Evolutionary conservation across 352 stramenopile species (phyloP), one percentile per base, ranked within the genome.

Genomic region (Pythium oligandrum): DNA sequence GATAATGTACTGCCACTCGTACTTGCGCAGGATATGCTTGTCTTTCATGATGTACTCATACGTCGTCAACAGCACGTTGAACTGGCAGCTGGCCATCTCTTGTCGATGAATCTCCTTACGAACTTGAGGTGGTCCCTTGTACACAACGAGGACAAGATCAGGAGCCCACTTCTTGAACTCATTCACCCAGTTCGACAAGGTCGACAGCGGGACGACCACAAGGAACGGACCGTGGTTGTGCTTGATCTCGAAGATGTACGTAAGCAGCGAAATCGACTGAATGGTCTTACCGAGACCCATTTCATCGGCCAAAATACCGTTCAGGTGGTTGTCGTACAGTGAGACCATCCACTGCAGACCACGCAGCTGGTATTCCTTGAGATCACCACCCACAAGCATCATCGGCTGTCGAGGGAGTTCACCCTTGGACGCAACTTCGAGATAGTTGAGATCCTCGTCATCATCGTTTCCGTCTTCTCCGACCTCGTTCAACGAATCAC

Each of bases 321-420:
- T 99, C 45, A 99, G 70, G 45, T 97, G 94, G 62, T 98, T 98
- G 61, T 99, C 87, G 48, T 98, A 97, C 33, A 99, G 78, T 36
- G 96, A 95, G 43, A 99, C 97, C 95, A 99, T 98, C 97, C 97
- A 99, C 71, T 99, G 98, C 43, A 99, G 70, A 17, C 96, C 96
- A 53, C 98, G 95, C 44, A 99, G 54, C 72, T 99, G 97, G 65
- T 99, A 99, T 48, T 97, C 84, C 54, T 98, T 98, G 53, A 99
- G 64, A 47, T 92, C 86, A 4, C 96, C 96, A 63, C 95, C 95
- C 46, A 98, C 94, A 32, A 99, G 97, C 81, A 96, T 98, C 55
- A 86, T 81, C 0, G 96, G 96, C 78, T 99, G 96, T 6, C 85
- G 78, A 34, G 85, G 83, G 33, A 93, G 59, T 52, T 95, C 83